phyloP scores from a whole-genome alignment of 2,329 filamentous ascomycete genomes.

The Alternaria arbusti region DNA sequence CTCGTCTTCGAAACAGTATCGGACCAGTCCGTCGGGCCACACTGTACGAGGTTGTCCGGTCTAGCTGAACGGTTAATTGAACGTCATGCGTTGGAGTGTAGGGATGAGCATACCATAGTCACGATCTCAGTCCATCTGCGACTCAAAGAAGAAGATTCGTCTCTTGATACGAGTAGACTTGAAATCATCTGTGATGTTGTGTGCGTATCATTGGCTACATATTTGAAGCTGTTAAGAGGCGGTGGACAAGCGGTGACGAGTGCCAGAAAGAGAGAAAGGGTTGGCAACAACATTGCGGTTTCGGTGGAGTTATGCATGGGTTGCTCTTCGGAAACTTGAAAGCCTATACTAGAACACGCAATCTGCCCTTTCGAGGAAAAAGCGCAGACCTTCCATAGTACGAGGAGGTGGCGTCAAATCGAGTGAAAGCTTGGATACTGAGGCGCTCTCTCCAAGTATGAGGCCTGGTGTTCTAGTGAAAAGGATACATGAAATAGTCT shows the following conservation, averaged over 20 bases:
- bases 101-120: neutral
- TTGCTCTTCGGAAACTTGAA: neutral
- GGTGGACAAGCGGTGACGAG: neutral
- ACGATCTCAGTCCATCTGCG: slow-evolving; percentile 1
- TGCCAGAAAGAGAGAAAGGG: neutral
- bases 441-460: neutral
- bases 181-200: neutral
- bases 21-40: slow-evolving; percentile 1
- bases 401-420: neutral
- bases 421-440: neutral
- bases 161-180: neutral
- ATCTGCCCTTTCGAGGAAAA: neutral
- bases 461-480: neutral
- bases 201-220: neutral
- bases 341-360: neutral
- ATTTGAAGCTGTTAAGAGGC: neutral
- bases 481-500: neutral
- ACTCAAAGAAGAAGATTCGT: neutral
- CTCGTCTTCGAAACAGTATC: slow-evolving; percentile 1
- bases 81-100: neutral
- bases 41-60: neutral
- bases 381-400: neutral
- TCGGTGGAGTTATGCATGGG: neutral
- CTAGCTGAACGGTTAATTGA: neutral
- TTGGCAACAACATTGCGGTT: neutral